phyloP scores from a whole-genome alignment of 768 basidiomycete species.

The Steccherinum ochraceum region DNA sequence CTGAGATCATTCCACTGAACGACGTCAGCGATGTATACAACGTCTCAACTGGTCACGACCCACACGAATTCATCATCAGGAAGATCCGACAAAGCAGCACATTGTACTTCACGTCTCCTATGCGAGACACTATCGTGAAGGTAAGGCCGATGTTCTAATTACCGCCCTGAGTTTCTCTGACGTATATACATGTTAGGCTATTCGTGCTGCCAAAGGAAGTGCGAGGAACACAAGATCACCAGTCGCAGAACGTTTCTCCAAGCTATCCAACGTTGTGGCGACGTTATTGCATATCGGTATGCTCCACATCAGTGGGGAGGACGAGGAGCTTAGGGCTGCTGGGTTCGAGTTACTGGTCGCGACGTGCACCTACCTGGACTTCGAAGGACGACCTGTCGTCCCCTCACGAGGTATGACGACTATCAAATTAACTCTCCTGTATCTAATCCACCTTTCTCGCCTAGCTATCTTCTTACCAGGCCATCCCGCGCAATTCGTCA shows the following conservation, averaged over 20 bases:
- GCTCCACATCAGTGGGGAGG: constrained; percentile 65
- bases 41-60: constrained; percentile 68
- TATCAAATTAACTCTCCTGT: no score
- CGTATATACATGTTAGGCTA: no score
- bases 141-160: constrained; percentile 36
- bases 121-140: constrained; percentile 70
- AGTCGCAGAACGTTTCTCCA: constrained; percentile 59
- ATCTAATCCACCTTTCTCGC: not conserved
- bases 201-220: constrained; percentile 69
- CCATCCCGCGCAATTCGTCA: constrained; percentile 54
- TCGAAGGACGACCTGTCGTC: constrained; percentile 65
- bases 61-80: constrained; percentile 77
- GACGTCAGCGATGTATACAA: constrained; percentile 88
- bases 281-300: constrained; percentile 84
- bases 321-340: constrained; percentile 72
- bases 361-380: constrained; percentile 71
- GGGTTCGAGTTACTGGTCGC: constrained; percentile 77
- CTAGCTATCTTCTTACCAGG: constrained; percentile 68
- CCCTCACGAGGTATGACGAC: constrained; percentile 55
- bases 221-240: constrained; percentile 50
- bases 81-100: constrained; percentile 65
- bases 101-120: constrained; percentile 67
- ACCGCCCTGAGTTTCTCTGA: no score
- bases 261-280: constrained; percentile 81
- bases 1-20: constrained; percentile 71